These are phyloP conservation scores for Phyllosticta capitalensis DNA, from an alignment of 2,329 filamentous ascomycete species.

Conservation along the genomic window DNA sequence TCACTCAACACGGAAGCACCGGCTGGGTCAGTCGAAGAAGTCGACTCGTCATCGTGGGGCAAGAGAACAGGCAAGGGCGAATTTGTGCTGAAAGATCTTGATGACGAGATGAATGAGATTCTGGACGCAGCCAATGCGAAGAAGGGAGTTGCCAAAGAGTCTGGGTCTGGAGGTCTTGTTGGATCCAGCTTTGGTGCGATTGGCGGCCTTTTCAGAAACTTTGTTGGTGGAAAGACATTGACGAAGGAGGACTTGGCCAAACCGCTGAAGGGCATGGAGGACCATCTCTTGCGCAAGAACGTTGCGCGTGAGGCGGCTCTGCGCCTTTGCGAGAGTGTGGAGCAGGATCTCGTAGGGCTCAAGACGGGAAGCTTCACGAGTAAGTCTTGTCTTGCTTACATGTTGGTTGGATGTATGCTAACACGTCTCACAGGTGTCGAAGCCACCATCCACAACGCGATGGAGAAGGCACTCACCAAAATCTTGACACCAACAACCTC, in stretches of 20 bases:
- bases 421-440: slow-evolving; percentile 50
- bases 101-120: slow-evolving; percentile 87
- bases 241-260: slow-evolving; percentile 84
- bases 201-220: slow-evolving; percentile 82
- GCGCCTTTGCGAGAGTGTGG: slow-evolving; percentile 81
- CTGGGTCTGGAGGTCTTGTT: slow-evolving; percentile 50
- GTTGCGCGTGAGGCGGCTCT: slow-evolving; percentile 90
- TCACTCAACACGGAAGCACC: slow-evolving; percentile 40
- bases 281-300: slow-evolving; percentile 90
- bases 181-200: slow-evolving; percentile 74
- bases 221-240: slow-evolving; percentile 87
- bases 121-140: slow-evolving; percentile 66
- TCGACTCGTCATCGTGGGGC: slow-evolving; percentile 76
- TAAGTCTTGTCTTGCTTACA: slow-evolving; percentile 15
- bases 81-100: slow-evolving; percentile 87
- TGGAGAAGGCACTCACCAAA: slow-evolving; percentile 86
- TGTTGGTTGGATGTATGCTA: neutral
- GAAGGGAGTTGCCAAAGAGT: slow-evolving; percentile 16
- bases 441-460: slow-evolving; percentile 70
- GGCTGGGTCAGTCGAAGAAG: slow-evolving; percentile 53
- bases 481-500: slow-evolving; percentile 95
- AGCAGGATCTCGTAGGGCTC: slow-evolving; percentile 78
- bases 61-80: slow-evolving; percentile 77
- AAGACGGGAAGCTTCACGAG: slow-evolving; percentile 90
- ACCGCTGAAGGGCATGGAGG: slow-evolving; percentile 91